Conservation (phyloP, 345 rosid species). For the Syzygium grande region DNA sequence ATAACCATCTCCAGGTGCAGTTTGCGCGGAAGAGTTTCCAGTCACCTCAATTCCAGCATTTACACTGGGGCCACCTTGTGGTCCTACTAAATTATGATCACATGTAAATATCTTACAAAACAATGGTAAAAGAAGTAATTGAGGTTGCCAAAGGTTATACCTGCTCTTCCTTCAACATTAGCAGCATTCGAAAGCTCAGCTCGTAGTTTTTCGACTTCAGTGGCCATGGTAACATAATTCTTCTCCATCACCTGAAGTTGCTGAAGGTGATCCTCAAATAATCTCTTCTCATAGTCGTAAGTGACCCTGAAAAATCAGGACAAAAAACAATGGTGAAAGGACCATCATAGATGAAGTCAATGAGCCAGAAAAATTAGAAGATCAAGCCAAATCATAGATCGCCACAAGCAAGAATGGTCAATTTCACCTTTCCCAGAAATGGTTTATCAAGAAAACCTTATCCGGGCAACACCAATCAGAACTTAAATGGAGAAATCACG, state of each 20-base stretch:
- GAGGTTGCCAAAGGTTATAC: conserved; percentile 17
- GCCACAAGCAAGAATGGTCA: background rate
- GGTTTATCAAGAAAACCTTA: background rate
- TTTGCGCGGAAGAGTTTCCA: conserved; percentile 37
- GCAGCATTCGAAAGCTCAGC: conserved; percentile 58
- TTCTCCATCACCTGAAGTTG: conserved; percentile 92
- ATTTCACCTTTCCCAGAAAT: background rate
- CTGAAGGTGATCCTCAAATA: conserved; percentile 84
- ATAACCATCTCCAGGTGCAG: conserved; percentile 47
- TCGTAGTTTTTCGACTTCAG: conserved; percentile 90
- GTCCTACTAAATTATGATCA: conserved; percentile 34
- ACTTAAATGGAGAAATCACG: background rate
- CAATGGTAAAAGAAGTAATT: background rate
- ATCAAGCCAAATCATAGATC: background rate
- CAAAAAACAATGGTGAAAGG: background rate
- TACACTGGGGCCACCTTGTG: conserved; percentile 41
- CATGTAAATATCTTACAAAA: conserved; percentile 6
- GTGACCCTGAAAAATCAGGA: conserved; percentile 43
- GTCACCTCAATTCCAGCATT: conserved; percentile 45
- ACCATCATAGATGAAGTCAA: background rate
- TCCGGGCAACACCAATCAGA: background rate
- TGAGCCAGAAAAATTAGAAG: background rate
- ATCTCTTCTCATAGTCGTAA: conserved; percentile 79
- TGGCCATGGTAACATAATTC: conserved; percentile 75
- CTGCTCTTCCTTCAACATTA: conserved; percentile 50